Conservation (phyloP, 306 rosid species). For the Medicago ruthenica region DNA sequence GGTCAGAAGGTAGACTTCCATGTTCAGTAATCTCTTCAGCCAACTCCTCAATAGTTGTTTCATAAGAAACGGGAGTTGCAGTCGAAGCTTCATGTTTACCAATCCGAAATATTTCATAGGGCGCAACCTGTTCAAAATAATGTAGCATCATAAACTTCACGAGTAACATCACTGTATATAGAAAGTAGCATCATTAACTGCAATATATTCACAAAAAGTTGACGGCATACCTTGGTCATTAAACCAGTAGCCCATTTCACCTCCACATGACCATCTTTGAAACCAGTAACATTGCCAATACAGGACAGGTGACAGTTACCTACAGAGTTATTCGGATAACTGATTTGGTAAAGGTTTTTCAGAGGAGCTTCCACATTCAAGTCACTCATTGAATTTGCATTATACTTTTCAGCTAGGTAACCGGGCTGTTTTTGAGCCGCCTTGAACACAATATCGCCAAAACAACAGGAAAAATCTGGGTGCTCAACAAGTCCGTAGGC, state of each 20-base stretch:
- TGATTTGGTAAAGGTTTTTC: constrained; percentile 43
- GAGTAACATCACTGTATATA: too few species aligned
- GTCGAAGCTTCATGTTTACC: constrained; percentile 71
- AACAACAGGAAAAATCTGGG: constrained; percentile 77
- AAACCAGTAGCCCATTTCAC: constrained; percentile 92
- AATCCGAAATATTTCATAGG: constrained; percentile 72
- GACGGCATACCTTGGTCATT: constrained; percentile 64
- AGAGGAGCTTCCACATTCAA: constrained; percentile 49
- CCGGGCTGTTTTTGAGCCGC: constrained; percentile 61
- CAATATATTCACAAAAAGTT: too few species aligned
- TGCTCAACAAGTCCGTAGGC: constrained; percentile 91
- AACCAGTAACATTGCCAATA: constrained; percentile 76
- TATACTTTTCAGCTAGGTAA: constrained; percentile 51
- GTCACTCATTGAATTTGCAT: constrained; percentile 41
- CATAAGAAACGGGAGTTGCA: constrained; percentile 54
- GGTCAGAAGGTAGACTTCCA: constrained; percentile 50
- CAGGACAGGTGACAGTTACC: constrained; percentile 60
- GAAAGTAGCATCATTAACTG: too few species aligned
- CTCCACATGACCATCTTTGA: constrained; percentile 75
- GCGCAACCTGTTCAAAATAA: constrained; percentile 63
- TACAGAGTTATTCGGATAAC: constrained; percentile 44
- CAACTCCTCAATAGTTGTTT: constrained; percentile 61
- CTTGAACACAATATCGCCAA: constrained; percentile 88
- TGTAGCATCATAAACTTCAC: too few species aligned
- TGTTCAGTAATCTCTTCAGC: constrained; percentile 55